phyloP scores from a whole-genome alignment of 305 asterid genomes.

The Fraxinus sp. region DNA sequence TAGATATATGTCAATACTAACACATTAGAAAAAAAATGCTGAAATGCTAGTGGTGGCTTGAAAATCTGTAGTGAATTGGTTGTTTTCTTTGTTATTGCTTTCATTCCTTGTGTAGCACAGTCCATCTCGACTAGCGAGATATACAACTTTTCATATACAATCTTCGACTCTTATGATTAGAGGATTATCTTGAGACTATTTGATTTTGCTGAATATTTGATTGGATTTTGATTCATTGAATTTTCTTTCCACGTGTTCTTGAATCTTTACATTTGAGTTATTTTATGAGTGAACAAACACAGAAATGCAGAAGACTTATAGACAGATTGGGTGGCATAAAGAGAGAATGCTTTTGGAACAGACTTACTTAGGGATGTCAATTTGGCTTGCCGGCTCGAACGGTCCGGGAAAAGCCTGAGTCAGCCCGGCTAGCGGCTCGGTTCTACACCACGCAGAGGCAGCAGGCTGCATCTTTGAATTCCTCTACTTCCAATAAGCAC shows the following conservation, averaged over 20 bases:
- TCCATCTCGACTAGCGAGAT: not conserved
- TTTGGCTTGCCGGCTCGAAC: too few relatives aligned
- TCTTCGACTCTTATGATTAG: not conserved
- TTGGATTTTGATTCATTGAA: not conserved
- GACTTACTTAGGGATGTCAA: too few relatives aligned
- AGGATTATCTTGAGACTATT: not conserved
- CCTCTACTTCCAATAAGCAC: too few relatives aligned
- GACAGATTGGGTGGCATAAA: too few relatives aligned
- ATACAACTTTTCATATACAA: not conserved
- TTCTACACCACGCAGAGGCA: too few relatives aligned
- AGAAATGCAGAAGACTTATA: not conserved
- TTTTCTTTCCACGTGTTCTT: not conserved
- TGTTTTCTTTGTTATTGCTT: not conserved
- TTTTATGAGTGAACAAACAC: not conserved
- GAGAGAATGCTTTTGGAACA: too few relatives aligned
- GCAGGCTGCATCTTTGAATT: too few relatives aligned
- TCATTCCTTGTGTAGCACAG: not conserved
- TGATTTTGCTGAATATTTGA: not conserved
- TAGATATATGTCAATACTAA: not conserved
- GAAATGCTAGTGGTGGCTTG: not conserved
- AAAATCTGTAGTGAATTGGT: not conserved
- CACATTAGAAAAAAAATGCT: not conserved
- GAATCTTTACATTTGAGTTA: not conserved
- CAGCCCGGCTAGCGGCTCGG: too few relatives aligned
- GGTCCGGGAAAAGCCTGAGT: too few relatives aligned